Conservation (phyloP, 2,329 filamentous ascomycete species). For the Cladobotryum mycophilum region DNA sequence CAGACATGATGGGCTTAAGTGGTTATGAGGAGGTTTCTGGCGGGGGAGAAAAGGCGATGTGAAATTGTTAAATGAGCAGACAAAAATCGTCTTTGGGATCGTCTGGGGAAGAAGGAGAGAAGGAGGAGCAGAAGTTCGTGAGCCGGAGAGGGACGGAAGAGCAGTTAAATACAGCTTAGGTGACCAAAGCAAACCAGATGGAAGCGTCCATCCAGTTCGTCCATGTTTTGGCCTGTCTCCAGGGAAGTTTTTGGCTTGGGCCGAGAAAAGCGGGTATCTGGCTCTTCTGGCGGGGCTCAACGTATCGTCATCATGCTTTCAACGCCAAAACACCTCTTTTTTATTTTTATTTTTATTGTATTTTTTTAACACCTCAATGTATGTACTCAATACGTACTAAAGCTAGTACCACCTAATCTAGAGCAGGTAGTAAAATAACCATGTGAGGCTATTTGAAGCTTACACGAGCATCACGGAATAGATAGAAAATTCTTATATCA, state of each 20-base stretch:
- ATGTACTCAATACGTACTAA: too few species aligned
- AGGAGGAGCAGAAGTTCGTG: background rate
- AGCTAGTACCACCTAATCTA: background rate
- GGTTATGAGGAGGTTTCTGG: background rate
- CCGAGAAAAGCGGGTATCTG: conserved; percentile 22
- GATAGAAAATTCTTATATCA: too few species aligned
- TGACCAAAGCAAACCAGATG: background rate
- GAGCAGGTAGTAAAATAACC: too few species aligned
- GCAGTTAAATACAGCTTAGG: conserved; percentile 11
- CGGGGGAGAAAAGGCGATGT: background rate
- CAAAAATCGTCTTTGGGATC: background rate
- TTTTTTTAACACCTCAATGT: too few species aligned
- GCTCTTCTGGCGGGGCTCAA: conserved; percentile 20
- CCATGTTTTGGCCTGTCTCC: conserved; percentile 6
- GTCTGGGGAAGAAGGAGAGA: conserved; percentile 2
- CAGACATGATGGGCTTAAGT: conserved; percentile 48
- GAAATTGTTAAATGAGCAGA: too few species aligned
- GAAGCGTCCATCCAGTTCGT: conserved; percentile 1
- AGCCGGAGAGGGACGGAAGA: conserved; percentile 9
- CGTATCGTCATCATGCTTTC: conserved; percentile 22
- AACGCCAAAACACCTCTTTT: background rate
- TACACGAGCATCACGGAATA: too few species aligned
- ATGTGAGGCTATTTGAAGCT: too few species aligned
- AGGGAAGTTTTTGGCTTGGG: conserved; percentile 16
- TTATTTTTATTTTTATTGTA: too few species aligned